Conservation (phyloP, 2,329 filamentous ascomycete genomes). For the Cladosporium sp. region DNA sequence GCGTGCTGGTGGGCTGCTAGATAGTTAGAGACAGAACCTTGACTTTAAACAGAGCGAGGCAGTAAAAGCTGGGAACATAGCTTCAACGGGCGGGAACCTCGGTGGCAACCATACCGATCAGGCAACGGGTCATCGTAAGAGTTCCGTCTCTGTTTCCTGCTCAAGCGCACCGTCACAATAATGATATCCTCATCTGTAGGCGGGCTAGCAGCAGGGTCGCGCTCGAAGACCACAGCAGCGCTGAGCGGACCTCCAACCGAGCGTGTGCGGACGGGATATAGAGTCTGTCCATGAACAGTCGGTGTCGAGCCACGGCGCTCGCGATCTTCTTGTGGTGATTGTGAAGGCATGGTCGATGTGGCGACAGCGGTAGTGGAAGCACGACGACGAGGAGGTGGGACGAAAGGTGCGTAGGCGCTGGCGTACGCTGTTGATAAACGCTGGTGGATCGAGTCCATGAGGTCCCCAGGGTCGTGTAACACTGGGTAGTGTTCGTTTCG, state of each 20-base stretch:
- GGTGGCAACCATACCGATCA: slow-evolving; percentile 14
- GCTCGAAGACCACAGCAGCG: slow-evolving; percentile 9
- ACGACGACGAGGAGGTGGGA: neutral
- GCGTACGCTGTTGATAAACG: slow-evolving; percentile 9
- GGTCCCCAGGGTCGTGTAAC: neutral
- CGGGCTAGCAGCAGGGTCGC: neutral
- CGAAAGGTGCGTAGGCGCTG: slow-evolving; percentile 2
- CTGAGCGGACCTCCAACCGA: slow-evolving; percentile 9
- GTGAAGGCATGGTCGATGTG: neutral
- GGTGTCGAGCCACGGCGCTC: slow-evolving; percentile 10
- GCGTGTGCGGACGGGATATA: slow-evolving; percentile 8
- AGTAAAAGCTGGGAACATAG: no score
- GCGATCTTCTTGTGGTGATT: neutral
- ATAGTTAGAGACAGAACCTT: neutral
- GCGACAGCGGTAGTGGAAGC: neutral
- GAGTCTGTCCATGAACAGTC: neutral
- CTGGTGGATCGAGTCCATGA: slow-evolving; percentile 6
- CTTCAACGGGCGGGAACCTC: neutral
- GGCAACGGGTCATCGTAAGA: slow-evolving; percentile 20
- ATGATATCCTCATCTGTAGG: slow-evolving; percentile 29
- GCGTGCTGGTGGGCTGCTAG: slow-evolving; percentile 29
- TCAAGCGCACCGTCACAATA: slow-evolving; percentile 32
- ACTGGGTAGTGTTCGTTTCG: neutral
- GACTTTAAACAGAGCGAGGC: neutral
- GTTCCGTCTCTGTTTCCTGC: neutral